Evolutionary conservation across 345 rosid genomes (phyloP), one percentile per base, ranked within the genome.

Genomic region (Erysimum cheiranthoides): DNA sequence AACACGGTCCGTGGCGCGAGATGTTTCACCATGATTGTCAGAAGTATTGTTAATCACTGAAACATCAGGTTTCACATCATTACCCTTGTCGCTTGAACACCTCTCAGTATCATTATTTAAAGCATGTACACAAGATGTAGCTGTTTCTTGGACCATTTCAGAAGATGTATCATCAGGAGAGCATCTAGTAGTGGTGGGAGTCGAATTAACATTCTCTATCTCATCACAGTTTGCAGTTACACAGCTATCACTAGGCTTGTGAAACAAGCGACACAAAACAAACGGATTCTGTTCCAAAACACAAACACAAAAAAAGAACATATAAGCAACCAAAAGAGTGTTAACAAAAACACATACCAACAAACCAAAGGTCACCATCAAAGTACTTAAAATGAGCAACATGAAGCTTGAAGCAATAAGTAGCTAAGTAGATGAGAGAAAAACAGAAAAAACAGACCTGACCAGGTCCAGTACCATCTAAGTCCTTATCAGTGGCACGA

Each of bases 221-320:
- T 84, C 89, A 14, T 85, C 93, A 68, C 71, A 80, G 77, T 86
- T 89, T 49, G 59, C 61, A 36, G 10, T 61, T 66, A 60, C 87
- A 53, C 30, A 49, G 76, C 43, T 85, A 81, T 82, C 96, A 60
- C 84, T 95, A 4, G 85, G 78, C 78, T 92, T 94, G 43, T 85
- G 88, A 77, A 94, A 92, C 82, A 94, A 85, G 38, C 97, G 90
- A 81, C 81, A 90, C 47, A 94, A 92, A 70, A 94, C 96, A 75
- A 82, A 94, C 36, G 95, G 82, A 82, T 51, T 71, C 97, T 93
- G 82, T 72, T 66, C 31, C 69, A n/a, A 64, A 18, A 58, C 13
- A 56, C 7, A 69, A 36, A 68, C 17, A 74, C 10, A 21, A n/a
- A n/a, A n/a, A n/a, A n/a, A n/a, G n/a, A n/a, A n/a, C n/a, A n/a